Conservation (phyloP, 1,284 basidiomycete genomes). For the Ustilago crameri region DNA sequence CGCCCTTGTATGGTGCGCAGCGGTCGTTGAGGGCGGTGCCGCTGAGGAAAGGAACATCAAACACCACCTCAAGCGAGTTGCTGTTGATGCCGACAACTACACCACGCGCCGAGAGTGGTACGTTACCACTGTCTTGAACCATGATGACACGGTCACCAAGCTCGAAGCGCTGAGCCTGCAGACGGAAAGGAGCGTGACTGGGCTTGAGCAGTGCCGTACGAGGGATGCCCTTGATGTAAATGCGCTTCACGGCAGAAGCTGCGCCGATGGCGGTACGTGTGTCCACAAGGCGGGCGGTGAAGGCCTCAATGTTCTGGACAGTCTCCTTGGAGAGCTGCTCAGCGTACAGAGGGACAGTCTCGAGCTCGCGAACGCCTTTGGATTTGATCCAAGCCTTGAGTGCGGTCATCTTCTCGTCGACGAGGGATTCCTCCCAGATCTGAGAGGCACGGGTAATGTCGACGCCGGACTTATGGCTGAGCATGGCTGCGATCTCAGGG, state of each 20-base stretch:
- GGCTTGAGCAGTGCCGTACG: slow-evolving; percentile 95
- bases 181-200: slow-evolving; percentile 84
- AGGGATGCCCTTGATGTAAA: slow-evolving; percentile 88
- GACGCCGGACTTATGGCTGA: slow-evolving; percentile 69
- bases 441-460: slow-evolving; percentile 78
- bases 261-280: slow-evolving; percentile 70
- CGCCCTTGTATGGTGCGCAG: slow-evolving; percentile 49
- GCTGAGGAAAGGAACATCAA: slow-evolving; percentile 94
- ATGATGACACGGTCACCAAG: slow-evolving; percentile 96
- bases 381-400: slow-evolving; percentile 86
- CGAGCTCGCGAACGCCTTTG: slow-evolving; percentile 88
- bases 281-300: slow-evolving; percentile 76
- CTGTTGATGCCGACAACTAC: slow-evolving; percentile 89
- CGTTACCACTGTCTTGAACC: slow-evolving; percentile 90
- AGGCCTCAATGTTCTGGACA: slow-evolving; percentile 72
- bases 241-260: slow-evolving; percentile 82
- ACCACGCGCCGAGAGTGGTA: slow-evolving; percentile 90
- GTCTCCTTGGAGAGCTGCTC: slow-evolving; percentile 83
- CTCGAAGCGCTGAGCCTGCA: slow-evolving; percentile 88
- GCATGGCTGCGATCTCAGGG: slow-evolving; percentile 59
- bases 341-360: slow-evolving; percentile 89
- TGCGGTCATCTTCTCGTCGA: slow-evolving; percentile 79
- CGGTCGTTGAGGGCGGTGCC: slow-evolving; percentile 84
- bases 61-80: slow-evolving; percentile 88
- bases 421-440: slow-evolving; percentile 75